Evolutionary conservation across 495 filamentous ascomycete species (phyloP).

Genomic region (Aspergillus heteromorphus): DNA sequence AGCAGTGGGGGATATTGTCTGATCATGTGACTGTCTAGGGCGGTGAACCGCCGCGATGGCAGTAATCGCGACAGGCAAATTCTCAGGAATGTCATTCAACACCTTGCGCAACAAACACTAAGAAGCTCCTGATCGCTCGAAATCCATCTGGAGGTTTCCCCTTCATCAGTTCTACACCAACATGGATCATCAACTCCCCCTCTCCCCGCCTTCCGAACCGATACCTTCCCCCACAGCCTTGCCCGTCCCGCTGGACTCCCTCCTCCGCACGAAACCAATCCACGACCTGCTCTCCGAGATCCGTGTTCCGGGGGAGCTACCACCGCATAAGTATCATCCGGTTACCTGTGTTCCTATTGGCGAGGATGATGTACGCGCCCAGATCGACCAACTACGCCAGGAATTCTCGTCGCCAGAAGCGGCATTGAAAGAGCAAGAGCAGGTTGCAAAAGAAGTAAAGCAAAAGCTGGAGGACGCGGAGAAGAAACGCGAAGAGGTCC

Average conservation of each 20-base stretch:
- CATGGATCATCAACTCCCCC: conserved; percentile 25
- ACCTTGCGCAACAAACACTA: background rate
- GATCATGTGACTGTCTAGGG: background rate
- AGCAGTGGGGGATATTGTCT: background rate
- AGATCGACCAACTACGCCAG: conserved; percentile 35
- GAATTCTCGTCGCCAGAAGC: conserved; percentile 34
- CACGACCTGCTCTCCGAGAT: conserved; percentile 38
- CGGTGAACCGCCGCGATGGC: background rate
- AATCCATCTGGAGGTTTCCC: background rate
- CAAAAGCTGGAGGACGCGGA: conserved; percentile 34
- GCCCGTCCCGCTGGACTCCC: conserved; percentile 28
- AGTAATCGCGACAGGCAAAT: background rate
- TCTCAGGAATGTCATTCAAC: background rate
- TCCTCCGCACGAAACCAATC: conserved; percentile 37
- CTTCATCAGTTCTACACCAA: background rate
- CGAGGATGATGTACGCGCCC: conserved; percentile 20
- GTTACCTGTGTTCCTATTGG: conserved; percentile 36
- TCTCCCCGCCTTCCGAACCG: conserved; percentile 32
- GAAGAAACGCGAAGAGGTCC: conserved; percentile 37
- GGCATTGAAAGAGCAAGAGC: conserved; percentile 36
- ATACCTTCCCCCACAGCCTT: conserved; percentile 10
- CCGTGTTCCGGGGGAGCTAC: conserved; percentile 31
- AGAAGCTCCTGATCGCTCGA: background rate
- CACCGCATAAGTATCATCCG: conserved; percentile 33
- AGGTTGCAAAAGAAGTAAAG: conserved; percentile 35